Evolutionary conservation across 176 grass and related monocot genomes (phyloP), one percentile per base, ranked within the genome.

Genomic region (Triticum dicoccoides): DNA sequence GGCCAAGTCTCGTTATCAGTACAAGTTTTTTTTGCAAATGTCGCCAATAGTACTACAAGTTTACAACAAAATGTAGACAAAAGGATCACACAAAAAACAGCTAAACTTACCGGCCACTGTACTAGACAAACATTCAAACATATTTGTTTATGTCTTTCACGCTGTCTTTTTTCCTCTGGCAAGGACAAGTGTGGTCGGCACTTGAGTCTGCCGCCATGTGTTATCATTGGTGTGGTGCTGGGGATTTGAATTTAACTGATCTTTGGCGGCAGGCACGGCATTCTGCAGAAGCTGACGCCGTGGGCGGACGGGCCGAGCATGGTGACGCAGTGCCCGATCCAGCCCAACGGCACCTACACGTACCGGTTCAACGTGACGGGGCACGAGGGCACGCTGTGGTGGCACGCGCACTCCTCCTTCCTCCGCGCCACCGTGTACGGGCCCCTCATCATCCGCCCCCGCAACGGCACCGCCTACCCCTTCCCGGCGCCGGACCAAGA

Each of bases 301-400:
- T 93, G 92, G 92, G 92, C 89, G 68, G 92, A 93, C 59, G 92
- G 92, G 1, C 86, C 92, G 61, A 83, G 67, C 41, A 69, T 88
- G 86, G 89, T 93, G 34, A 77, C 92, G 54, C 92, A 93, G 86
- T 93, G 92, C 83, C 89, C 89, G 0, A 91, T 91, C 39, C 88
- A 77, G 83, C 85, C 86, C 0, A 91, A 89, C 78, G 65, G 24
- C 39, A 87, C 84, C 20, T 97, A 80, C 85, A 92, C 86, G 2
- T 94, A 97, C 86, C 29, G 78, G 30, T 94, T 97, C 88, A 82
- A 84, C 58, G 84, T 97, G 4, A 86, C 89, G 9, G 88, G 86
- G 14, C 91, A 97, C 63, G 89, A 92, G 44, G 92, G 94, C 80
- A 97, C 94, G 39, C 80, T 97, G 81, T 97, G 94, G 94, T 97